phyloP scores from a whole-genome alignment of 345 rosid genomes.

The Corymbia maculata region DNA sequence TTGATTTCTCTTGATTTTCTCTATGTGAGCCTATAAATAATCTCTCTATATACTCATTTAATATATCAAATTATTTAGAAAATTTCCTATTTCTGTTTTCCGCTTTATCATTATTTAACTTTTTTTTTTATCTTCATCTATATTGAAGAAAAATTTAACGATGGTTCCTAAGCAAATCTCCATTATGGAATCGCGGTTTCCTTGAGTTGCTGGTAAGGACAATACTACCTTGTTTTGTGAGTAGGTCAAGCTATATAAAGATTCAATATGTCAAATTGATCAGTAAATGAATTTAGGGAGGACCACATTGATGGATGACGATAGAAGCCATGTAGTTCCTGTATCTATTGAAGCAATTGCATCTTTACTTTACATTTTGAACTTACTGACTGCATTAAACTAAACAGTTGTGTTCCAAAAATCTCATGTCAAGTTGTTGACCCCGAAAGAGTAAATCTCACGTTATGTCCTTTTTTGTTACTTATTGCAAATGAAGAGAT shows the following conservation, averaged over 20 bases:
- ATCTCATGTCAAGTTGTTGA: neutral
- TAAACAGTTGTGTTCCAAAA: neutral
- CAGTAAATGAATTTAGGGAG: neutral
- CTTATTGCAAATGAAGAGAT: neutral
- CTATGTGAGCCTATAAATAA: too few species aligned
- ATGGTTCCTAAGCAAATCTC: neutral
- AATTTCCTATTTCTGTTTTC: too few species aligned
- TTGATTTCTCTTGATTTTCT: too few species aligned
- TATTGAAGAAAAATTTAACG: neutral
- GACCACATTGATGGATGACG: neutral
- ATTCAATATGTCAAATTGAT: neutral
- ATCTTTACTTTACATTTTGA: neutral
- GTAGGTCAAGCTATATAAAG: neutral
- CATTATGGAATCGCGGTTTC: neutral
- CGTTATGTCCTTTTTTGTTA: neutral
- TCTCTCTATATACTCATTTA: too few species aligned
- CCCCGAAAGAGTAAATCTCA: neutral
- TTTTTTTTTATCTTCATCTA: neutral
- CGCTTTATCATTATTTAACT: too few species aligned
- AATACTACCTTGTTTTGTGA: neutral
- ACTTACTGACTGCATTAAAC: neutral
- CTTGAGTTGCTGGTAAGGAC: neutral
- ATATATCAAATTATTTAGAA: too few species aligned
- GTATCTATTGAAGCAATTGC: neutral
- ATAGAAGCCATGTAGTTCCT: neutral